Evolutionary conservation across 352 stramenopile species (phyloP), one percentile per base, ranked within the genome.

Genomic region (Globisporangium uncinulatum): DNA sequence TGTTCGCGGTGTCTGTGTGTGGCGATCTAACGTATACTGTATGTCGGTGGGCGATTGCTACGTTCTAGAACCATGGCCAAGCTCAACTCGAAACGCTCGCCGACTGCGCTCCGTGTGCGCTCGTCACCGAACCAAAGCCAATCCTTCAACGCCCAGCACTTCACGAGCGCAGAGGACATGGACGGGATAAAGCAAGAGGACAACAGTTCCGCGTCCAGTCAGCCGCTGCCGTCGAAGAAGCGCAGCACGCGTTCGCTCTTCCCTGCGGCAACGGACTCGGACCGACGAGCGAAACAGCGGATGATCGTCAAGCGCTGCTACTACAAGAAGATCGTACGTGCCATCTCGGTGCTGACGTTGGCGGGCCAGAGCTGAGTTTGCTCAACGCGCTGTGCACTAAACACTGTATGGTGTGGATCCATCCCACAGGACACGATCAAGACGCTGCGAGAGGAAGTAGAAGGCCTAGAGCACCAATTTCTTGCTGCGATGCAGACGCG

Each of bases 301-400:
- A 76, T 85, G 56, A 85, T 86, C 60, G 78, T 86, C 57, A 82
- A 84, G 64, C 70, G 73, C 9, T 86, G 74, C 69, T 87, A 87
- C 73, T 88, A 88, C 71, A 86, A 86, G 67, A 88, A 88, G 64
- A 86, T 86, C 57, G 79, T 88, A 74, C 59, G 78, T 83, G 45
- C 39, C 39, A 14, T 5, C 39, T 20, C n/a, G 20, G 5, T 45
- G 39, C 39, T 45, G 0, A 45, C 39, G 10, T 13, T 20, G 13
- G 4, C 20, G 39, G 5, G 6, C n/a, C n/a, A n/a, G n/a, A n/a
- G n/a, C n/a, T n/a, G n/a, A n/a, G n/a, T n/a, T n/a, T n/a, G n/a
- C n/a, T n/a, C n/a, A n/a, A n/a, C n/a, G n/a, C n/a, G n/a, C n/a
- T n/a, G n/a, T n/a, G n/a, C n/a, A n/a, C n/a, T n/a, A n/a, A n/a